Conservation (phyloP, 176 grass and related monocot species). For the Aegilops bicornis region DNA sequence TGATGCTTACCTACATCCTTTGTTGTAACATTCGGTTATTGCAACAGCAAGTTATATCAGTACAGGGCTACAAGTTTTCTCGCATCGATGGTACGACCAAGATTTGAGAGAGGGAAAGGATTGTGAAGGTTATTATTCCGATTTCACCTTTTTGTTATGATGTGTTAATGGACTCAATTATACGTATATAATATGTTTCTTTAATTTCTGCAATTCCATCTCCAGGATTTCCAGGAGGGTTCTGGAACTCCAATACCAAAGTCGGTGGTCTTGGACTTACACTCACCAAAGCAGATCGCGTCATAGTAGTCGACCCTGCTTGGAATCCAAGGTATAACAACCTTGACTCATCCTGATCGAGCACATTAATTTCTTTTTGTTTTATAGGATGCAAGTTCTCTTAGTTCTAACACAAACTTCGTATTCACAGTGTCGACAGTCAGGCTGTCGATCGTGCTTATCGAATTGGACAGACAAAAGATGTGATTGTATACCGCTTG, state of each 20-base stretch:
- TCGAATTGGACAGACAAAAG: constrained; percentile 80
- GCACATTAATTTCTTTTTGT: not conserved
- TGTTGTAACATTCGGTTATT: constrained; percentile 1
- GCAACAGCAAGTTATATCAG: constrained; percentile 59
- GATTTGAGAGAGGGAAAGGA: constrained; percentile 66
- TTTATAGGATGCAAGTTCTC: not conserved
- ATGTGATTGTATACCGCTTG: constrained; percentile 82
- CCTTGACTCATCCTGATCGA: not conserved
- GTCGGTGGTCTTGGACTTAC: constrained; percentile 93
- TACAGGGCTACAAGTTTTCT: constrained; percentile 64
- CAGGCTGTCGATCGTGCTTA: constrained; percentile 92
- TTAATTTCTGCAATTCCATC: not conserved
- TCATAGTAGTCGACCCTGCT: constrained; percentile 92
- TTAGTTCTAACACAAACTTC: not conserved
- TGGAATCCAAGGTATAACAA: constrained; percentile 79
- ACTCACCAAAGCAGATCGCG: constrained; percentile 77
- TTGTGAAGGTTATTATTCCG: constrained; percentile 59
- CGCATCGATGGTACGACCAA: constrained; percentile 82
- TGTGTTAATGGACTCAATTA: not conserved
- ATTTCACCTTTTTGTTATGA: not conserved
- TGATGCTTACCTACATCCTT: not conserved
- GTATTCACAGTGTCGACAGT: constrained; percentile 66
- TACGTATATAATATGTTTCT: constrained; percentile 12
- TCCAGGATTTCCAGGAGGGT: constrained; percentile 87
- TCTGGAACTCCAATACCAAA: constrained; percentile 73